Conservation (phyloP, 1,139 yeast species). For the Yamadazyma taylorii region DNA sequence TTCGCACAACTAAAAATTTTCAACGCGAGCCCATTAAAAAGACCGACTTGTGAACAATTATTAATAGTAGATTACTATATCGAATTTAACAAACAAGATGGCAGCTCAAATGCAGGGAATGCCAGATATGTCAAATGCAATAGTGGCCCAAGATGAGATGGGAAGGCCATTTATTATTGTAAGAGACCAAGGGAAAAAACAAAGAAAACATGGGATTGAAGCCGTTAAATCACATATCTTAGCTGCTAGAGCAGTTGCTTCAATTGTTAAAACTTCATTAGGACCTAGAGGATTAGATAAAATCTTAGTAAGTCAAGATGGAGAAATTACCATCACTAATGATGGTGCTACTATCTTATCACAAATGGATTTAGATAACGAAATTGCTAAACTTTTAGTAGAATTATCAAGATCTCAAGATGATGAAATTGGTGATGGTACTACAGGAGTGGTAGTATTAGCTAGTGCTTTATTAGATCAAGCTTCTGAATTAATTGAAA, state of each 20-base stretch:
- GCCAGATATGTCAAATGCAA: conserved; percentile 97
- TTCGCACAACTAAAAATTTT: conserved; percentile 5
- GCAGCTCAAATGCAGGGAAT: conserved; percentile 51
- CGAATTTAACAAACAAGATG: conserved; percentile 16
- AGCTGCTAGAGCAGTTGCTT: conserved; percentile 95
- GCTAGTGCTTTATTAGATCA: conserved; percentile 95
- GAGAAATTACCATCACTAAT: conserved; percentile 96
- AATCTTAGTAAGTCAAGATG: conserved; percentile 88
- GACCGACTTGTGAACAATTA: background rate
- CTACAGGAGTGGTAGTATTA: conserved; percentile 96
- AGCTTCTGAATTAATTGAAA: conserved; percentile 90
- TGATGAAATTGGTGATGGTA: conserved; percentile 99
- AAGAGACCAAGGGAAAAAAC: conserved; percentile 92
- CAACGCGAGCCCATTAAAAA: conserved; percentile 17
- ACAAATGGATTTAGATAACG: conserved; percentile 95
- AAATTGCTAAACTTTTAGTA: conserved; percentile 92
- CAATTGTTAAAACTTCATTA: conserved; percentile 85
- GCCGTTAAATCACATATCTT: conserved; percentile 94
- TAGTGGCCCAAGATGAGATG: conserved; percentile 98
- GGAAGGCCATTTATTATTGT: conserved; percentile 98
- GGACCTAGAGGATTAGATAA: conserved; percentile 99
- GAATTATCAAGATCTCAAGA: conserved; percentile 95
- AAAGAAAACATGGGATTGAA: conserved; percentile 89
- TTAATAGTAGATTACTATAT: too few species aligned
- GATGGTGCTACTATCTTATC: conserved; percentile 97